Conservation (phyloP, 1,284 basidiomycete species). For the Microstroma glucosiphilum region DNA sequence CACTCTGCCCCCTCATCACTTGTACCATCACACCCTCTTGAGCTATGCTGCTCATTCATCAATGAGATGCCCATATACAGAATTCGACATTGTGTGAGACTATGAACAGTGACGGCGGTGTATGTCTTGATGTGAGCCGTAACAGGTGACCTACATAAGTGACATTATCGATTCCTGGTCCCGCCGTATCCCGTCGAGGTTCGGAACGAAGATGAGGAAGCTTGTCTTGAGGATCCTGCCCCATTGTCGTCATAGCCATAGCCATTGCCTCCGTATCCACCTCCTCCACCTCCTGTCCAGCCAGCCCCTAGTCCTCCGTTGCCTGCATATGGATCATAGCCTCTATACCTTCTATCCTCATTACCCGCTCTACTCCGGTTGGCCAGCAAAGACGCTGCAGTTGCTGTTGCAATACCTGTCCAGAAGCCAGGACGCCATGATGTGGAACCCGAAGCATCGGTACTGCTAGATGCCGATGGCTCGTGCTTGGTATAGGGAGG, state of each 20-base stretch:
- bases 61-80: too few species aligned
- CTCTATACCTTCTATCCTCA: neutral
- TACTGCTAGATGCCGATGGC: neutral
- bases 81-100: too few species aligned
- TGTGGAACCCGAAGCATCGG: neutral
- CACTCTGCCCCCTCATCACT: too few species aligned
- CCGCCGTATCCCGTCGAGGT: slow-evolving; percentile 4
- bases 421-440: neutral
- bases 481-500: neutral
- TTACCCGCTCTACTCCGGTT: neutral
- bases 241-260: neutral
- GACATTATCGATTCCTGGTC: slow-evolving; percentile 4
- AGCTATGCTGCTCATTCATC: too few species aligned
- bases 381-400: neutral
- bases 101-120: too few species aligned
- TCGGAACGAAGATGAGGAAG: neutral
- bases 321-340: neutral
- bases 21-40: too few species aligned
- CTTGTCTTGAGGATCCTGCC: neutral
- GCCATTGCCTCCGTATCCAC: neutral
- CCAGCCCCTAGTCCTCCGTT: neutral
- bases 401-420: neutral
- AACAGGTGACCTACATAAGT: too few species aligned
- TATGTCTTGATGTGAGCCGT: too few species aligned
- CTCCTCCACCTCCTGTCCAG: neutral